A percentile compares a stretch with the other conserved stretches of the same genome.
Conservation (phyloP, 441 rosid genomes). For the Mallotus japonicus region DNA sequence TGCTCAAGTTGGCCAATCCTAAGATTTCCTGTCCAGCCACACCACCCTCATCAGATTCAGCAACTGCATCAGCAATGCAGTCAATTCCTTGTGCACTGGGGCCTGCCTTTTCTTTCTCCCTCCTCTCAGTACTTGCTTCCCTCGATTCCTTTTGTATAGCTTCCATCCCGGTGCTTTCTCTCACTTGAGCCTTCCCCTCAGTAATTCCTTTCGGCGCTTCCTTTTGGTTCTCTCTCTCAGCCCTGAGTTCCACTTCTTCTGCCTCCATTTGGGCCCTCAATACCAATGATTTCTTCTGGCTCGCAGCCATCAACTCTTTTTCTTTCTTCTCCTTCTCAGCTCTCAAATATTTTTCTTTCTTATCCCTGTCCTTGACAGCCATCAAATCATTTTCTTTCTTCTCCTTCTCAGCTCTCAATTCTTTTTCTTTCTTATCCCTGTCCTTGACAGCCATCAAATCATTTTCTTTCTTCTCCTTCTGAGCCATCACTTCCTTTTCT, state of each 20-base stretch:
- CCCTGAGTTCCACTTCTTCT: neutral
- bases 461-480: constrained; percentile 3
- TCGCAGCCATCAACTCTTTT: neutral
- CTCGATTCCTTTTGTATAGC: neutral
- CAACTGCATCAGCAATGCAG: neutral
- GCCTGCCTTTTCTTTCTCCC: neutral
- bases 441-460: neutral
- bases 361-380: too few relatives aligned
- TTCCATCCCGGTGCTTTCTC: neutral
- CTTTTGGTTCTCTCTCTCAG: neutral
- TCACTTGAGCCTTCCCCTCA: too few relatives aligned
- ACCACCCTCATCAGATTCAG: neutral
- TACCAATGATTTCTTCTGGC: too few relatives aligned
- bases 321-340: neutral
- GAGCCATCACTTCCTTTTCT: neutral
- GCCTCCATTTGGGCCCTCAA: too few relatives aligned
- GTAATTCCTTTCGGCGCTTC: neutral
- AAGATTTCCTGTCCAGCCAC: neutral
- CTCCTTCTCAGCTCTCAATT: neutral
- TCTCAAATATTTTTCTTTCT: neutral
- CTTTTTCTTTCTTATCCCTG: too few relatives aligned
- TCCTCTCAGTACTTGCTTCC: neutral
- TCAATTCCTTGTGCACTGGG: neutral
- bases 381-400: constrained; percentile 1
- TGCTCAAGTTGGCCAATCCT: neutral